phyloP scores from a whole-genome alignment of 2,329 filamentous ascomycete genomes.

The Rutstroemia sydowiana region DNA sequence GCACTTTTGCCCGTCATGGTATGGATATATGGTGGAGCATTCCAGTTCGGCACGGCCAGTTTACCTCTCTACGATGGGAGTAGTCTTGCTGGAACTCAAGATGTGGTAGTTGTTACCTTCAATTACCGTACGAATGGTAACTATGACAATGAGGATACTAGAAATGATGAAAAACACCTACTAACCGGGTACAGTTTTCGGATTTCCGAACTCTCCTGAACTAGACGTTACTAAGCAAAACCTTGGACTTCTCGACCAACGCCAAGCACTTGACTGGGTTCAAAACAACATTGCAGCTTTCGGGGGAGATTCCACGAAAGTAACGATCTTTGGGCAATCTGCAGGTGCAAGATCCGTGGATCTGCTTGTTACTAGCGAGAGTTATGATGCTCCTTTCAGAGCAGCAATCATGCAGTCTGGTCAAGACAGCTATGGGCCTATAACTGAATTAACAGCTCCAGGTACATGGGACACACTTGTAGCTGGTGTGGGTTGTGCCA shows the following conservation, averaged over 20 bases:
- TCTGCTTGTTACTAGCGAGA: conserved; percentile 67
- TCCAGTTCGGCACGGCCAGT: conserved; percentile 11
- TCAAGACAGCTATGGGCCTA: not conserved
- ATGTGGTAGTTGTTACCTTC: conserved; percentile 16
- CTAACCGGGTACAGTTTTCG: not conserved
- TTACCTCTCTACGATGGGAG: conserved; percentile 14
- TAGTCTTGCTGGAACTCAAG: conserved; percentile 12
- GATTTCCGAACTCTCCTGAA: conserved; percentile 7
- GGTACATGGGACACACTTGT: not conserved
- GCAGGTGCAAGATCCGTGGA: conserved; percentile 68
- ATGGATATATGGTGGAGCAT: conserved; percentile 60
- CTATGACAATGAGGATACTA: not conserved
- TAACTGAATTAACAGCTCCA: not conserved
- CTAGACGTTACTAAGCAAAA: conserved; percentile 36
- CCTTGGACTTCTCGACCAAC: conserved; percentile 65
- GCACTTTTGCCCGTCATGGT: conserved; percentile 48
- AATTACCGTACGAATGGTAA: conserved; percentile 14
- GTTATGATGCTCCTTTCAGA: conserved; percentile 67
- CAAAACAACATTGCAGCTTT: conserved; percentile 70
- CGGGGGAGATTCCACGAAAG: conserved; percentile 49
- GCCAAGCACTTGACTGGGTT: conserved; percentile 66
- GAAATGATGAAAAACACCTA: not conserved
- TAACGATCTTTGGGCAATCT: conserved; percentile 39
- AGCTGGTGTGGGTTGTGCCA: not conserved
- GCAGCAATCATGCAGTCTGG: conserved; percentile 74